phyloP scores from a whole-genome alignment of 805 yeast species.

The Pichia scutulata region DNA sequence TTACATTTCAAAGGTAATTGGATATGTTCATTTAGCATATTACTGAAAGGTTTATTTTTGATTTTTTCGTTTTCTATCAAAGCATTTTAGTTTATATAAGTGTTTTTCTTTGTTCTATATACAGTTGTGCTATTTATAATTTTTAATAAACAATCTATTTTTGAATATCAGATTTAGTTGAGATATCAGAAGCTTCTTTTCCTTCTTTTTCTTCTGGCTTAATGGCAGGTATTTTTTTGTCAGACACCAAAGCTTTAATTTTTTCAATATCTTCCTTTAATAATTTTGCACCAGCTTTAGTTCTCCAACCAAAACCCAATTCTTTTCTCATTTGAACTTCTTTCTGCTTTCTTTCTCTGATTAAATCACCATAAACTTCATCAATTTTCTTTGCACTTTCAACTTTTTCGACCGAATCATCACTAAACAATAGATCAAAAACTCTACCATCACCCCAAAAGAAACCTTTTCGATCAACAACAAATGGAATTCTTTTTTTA shows the following conservation, averaged over 20 bases:
- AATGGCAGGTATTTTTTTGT: constrained; percentile 5
- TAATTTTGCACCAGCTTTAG: constrained; percentile 39
- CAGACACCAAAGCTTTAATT: constrained; percentile 16
- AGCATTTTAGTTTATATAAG: background rate
- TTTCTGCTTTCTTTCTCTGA: constrained; percentile 46
- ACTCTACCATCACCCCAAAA: constrained; percentile 92
- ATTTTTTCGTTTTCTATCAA: background rate
- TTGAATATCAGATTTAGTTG: background rate
- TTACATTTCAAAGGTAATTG: constrained; percentile 15
- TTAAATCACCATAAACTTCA: constrained; percentile 24
- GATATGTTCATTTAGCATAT: constrained; percentile 19
- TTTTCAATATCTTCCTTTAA: constrained; percentile 36
- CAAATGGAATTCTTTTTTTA: constrained; percentile 53
- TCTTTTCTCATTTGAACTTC: constrained; percentile 47
- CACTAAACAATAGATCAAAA: constrained; percentile 73
- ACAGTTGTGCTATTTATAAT: background rate
- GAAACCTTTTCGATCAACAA: constrained; percentile 79
- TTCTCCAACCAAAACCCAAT: constrained; percentile 53
- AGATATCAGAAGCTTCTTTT: background rate
- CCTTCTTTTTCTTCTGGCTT: background rate
- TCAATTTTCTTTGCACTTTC: constrained; percentile 39
- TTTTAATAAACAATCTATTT: background rate
- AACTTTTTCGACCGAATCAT: constrained; percentile 68
- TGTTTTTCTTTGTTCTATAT: background rate
- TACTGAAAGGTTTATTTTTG: constrained; percentile 4